These are phyloP conservation scores for Leishmania tropica DNA, from an alignment of 208 protist species.

Conservation along the genomic window DNA sequence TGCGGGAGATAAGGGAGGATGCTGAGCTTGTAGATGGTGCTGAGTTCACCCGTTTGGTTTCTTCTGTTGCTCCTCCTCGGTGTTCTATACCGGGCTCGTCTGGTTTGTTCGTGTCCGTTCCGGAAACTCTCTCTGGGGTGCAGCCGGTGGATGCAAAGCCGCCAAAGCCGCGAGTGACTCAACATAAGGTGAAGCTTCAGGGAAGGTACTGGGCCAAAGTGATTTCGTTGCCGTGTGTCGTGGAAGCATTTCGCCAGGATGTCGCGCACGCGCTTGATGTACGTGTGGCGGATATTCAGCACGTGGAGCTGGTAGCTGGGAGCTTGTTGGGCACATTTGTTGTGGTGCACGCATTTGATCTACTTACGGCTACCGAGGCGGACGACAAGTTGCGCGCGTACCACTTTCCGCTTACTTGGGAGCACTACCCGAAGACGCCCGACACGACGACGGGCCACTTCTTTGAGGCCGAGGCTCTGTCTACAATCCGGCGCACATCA, in stretches of 20 bases:
- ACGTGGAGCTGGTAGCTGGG: constrained; percentile 20
- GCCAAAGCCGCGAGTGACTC: not conserved
- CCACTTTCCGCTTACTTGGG: constrained; percentile 35
- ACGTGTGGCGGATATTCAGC: constrained; percentile 9
- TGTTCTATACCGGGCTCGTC: too few species aligned
- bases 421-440: constrained; percentile 10
- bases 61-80: too few species aligned
- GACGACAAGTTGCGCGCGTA: constrained; percentile 24
- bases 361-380: not conserved
- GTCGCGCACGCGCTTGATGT: constrained; percentile 34
- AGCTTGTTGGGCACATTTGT: constrained; percentile 29
- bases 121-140: too few species aligned
- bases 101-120: too few species aligned
- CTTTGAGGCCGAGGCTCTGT: not conserved
- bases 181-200: constrained; percentile 11
- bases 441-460: not conserved
- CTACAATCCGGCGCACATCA: not conserved
- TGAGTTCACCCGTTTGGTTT: too few species aligned
- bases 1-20: too few species aligned
- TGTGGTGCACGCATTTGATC: constrained; percentile 24
- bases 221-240: not conserved
- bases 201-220: constrained; percentile 20
- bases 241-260: constrained; percentile 30
- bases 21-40: too few species aligned
- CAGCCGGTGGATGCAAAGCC: not conserved